These are phyloP conservation scores for Suhomyces bolitotheri DNA, from an alignment of 1,139 yeast species.

Conservation along the genomic window DNA sequence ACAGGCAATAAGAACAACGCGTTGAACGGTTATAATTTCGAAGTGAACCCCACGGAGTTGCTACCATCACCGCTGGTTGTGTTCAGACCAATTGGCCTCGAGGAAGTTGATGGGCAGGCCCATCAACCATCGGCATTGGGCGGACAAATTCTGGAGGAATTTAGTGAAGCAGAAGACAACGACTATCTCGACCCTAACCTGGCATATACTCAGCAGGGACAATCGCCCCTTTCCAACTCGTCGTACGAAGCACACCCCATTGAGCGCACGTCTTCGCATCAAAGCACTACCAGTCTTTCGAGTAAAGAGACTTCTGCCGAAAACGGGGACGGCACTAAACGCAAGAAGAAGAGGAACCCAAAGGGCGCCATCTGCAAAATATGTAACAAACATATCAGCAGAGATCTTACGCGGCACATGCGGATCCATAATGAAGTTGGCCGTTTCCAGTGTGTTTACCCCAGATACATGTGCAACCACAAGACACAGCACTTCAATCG, in stretches of 20 bases:
- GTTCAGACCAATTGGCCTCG: slow-evolving; percentile 6
- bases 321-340: slow-evolving; percentile 13
- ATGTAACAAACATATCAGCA: slow-evolving; percentile 44
- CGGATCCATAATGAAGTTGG: slow-evolving; percentile 51
- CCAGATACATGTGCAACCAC: slow-evolving; percentile 43
- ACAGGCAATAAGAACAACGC: slow-evolving; percentile 13
- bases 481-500: slow-evolving; percentile 48
- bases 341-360: slow-evolving; percentile 31
- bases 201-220: background rate
- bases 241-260: slow-evolving; percentile 9
- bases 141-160: background rate
- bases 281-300: slow-evolving; percentile 23
- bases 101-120: slow-evolving; percentile 9
- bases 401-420: slow-evolving; percentile 49
- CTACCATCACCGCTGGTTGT: slow-evolving; percentile 8
- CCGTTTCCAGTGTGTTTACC: slow-evolving; percentile 48
- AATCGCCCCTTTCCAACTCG: slow-evolving; percentile 6
- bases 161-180: slow-evolving; percentile 1
- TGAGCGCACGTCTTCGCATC: slow-evolving; percentile 22
- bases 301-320: slow-evolving; percentile 7
- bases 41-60: slow-evolving; percentile 14
- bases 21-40: slow-evolving; percentile 26
- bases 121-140: background rate
- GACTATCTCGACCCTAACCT: slow-evolving; percentile 4
- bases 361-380: slow-evolving; percentile 45